Evolutionary conservation across 495 filamentous ascomycete species (phyloP), one percentile per base, ranked within the genome.

Genomic region (Talaromyces ruber): DNA sequence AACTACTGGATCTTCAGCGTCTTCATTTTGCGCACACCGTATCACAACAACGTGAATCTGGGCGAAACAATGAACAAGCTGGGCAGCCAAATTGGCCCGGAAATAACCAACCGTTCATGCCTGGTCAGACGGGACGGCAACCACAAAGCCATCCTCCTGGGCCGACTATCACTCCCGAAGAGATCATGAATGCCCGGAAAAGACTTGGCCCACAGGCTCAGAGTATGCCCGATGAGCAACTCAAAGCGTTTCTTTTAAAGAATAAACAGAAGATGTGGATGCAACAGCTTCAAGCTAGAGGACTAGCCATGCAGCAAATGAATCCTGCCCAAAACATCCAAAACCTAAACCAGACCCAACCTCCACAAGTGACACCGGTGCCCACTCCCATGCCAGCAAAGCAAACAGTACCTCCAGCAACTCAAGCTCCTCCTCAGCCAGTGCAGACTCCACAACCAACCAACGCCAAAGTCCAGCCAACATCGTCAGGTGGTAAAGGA

Each of bases 201-300:
- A 73, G 69, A 32, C 61, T 78, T 14, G 78, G 78, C 52, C 67
- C 68, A 1, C 75, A 74, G 39, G 70, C 74, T 58, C 68, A 74
- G 55, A 71, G 70, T 21, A 62, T 71, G 16, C 72, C 74, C 0
- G 87, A 89, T 64, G 82, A 87, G 0, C 79, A 84, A 53, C 76
- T 89, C 51, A 77, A 75, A 24, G 62, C 69, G 2, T 22, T 79
- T 6, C 65, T 84, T 24, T 57, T 72, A 22, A 71, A 61, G 51
- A 75, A 73, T 39, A 71, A 72, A 30, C 73, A 75, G 62, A 68
- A 67, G 61, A 71, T 76, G 26, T 58, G 67, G 3, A 63, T 75
- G 65, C 73, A 74, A 53, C 56, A 59, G 32, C 55, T 58, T 53
- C 57, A 65, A n/a, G 73, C 68, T 0, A 71, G 73, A 55, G 66